A percentile compares a stretch with the other conserved stretches of the same genome.
These are phyloP conservation scores for Luzula sylvatica DNA, from an alignment of 176 grass and related monocot genomes.

Conservation along the genomic window DNA sequence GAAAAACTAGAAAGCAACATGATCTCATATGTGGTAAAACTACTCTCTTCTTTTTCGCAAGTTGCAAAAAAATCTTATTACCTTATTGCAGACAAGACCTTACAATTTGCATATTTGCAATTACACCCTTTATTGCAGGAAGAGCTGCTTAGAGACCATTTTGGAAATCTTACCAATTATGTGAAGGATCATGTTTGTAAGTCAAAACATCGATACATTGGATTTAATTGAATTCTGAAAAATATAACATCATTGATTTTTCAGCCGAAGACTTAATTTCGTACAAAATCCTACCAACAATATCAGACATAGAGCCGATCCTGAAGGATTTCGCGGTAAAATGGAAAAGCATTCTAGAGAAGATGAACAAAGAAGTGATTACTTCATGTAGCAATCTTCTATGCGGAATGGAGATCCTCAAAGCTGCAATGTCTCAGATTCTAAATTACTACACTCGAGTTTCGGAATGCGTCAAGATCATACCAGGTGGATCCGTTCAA, in stretches of 20 bases:
- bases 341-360: conserved; percentile 63
- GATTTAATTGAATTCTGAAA: not conserved
- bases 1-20: conserved; percentile 78
- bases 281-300: conserved; percentile 31
- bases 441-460: no score
- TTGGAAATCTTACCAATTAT: conserved; percentile 56
- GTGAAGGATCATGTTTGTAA: conserved; percentile 58
- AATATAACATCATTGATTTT: conserved; percentile 9
- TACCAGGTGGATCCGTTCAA: conserved; percentile 37
- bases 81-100: no score
- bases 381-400: conserved; percentile 88
- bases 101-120: no score
- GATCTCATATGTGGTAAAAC: conserved; percentile 58
- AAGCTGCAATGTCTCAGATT: no score
- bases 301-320: no score
- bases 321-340: no score
- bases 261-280: conserved; percentile 67
- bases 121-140: conserved; percentile 34
- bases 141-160: conserved; percentile 80
- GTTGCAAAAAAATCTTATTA: not conserved
- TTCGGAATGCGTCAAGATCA: conserved; percentile 76
- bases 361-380: conserved; percentile 87
- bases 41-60: not conserved
- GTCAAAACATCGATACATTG: conserved; percentile 17
- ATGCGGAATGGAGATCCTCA: conserved; percentile 74